Evolutionary conservation across 495 filamentous ascomycete species (phyloP).

Genomic region (Penicillium ochrochloron): DNA sequence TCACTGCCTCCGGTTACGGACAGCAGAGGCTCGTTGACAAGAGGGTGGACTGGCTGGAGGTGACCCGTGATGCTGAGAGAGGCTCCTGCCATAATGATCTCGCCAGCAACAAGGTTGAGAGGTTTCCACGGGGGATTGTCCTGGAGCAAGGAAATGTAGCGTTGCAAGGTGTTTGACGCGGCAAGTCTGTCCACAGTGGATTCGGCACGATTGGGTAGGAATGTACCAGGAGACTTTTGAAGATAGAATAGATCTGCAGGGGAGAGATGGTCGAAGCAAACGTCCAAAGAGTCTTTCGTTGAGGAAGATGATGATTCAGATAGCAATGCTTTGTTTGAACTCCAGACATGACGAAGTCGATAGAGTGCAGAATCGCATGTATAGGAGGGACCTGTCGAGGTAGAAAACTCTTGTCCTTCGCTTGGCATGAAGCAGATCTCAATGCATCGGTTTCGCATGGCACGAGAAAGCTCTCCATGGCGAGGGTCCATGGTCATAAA

Average conservation of each 20-base stretch:
- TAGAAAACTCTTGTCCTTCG: constrained; percentile 28
- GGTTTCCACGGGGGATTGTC: constrained; percentile 48
- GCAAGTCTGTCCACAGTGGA: constrained; percentile 13
- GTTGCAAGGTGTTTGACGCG: constrained; percentile 33
- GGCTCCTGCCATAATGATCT: constrained; percentile 34
- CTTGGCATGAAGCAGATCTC: constrained; percentile 75
- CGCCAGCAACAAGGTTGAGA: constrained; percentile 30
- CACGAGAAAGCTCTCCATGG: constrained; percentile 91
- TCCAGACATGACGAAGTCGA: constrained; percentile 53
- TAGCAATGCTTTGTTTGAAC: constrained; percentile 29
- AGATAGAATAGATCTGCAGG: constrained; percentile 53
- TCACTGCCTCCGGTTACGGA: constrained; percentile 34
- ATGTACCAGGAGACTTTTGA: constrained; percentile 39
- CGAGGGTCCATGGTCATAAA: constrained; percentile 94
- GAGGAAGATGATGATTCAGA: constrained; percentile 18
- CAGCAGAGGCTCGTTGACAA: constrained; percentile 49
- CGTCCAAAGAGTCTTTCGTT: constrained; percentile 35
- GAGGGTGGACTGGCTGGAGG: constrained; percentile 47
- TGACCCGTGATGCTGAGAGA: constrained; percentile 37
- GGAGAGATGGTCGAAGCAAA: constrained; percentile 60
- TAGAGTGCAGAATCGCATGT: constrained; percentile 55
- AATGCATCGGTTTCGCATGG: constrained; percentile 93
- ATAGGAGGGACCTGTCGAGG: constrained; percentile 39
- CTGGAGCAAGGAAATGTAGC: constrained; percentile 39
- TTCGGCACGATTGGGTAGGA: constrained; percentile 28